Percentiles rank a stretch among this genome's conserved stretches.
These are phyloP conservation scores for Psophocarpus tetragonolobus DNA, from an alignment of 306 rosid genomes.

Conservation along the genomic window DNA sequence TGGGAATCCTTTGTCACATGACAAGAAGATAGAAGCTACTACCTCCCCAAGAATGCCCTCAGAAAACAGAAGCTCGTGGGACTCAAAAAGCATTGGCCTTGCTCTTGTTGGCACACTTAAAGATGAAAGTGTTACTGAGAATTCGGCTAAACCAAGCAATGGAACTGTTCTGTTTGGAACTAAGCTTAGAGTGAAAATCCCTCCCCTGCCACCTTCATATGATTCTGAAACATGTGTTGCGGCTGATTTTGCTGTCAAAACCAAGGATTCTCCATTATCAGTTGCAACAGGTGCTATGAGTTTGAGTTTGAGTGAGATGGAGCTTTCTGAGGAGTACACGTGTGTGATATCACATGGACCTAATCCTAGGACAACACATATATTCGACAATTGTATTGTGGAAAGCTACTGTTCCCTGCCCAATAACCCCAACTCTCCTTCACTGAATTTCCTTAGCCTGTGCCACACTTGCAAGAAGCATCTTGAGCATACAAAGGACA, in stretches of 20 bases:
- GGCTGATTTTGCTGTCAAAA: conserved; percentile 39
- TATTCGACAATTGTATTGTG: conserved; percentile 76
- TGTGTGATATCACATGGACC: conserved; percentile 80
- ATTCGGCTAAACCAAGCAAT: conserved; percentile 23
- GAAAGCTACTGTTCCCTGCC: conserved; percentile 43
- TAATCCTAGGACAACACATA: conserved; percentile 77
- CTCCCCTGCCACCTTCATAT: conserved; percentile 36
- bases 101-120: conserved; percentile 60
- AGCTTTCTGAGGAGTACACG: conserved; percentile 80
- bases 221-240: conserved; percentile 37
- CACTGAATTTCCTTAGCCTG: conserved; percentile 63
- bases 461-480: conserved; percentile 81
- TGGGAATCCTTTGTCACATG: conserved; percentile 46
- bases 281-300: conserved; percentile 28
- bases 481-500: conserved; percentile 76
- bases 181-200: conserved; percentile 65
- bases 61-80: conserved; percentile 46
- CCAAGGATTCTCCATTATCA: conserved; percentile 27
- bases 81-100: conserved; percentile 60
- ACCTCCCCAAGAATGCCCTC: conserved; percentile 35
- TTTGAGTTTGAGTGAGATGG: conserved; percentile 69
- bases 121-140: conserved; percentile 35
- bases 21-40: conserved; percentile 21
- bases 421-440: conserved; percentile 11
- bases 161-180: conserved; percentile 57